A percentile compares a stretch with the other conserved stretches of the same genome.
These are phyloP conservation scores for Glycyrrhiza uralensis DNA, from an alignment of 306 rosid species.

Conservation along the genomic window DNA sequence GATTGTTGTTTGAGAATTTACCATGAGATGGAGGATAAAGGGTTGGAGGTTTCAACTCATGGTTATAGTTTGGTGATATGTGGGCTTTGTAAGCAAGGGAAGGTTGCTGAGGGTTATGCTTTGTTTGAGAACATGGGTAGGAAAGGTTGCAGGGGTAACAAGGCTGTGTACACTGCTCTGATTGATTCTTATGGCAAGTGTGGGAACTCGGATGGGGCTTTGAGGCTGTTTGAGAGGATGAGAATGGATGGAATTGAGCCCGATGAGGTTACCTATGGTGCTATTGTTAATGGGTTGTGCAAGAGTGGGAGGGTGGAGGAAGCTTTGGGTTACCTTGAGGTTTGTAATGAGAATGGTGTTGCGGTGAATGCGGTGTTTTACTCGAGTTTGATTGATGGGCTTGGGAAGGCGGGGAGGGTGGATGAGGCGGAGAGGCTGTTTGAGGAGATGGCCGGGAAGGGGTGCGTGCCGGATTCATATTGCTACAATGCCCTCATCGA, in stretches of 20 bases:
- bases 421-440: conserved; percentile 74
- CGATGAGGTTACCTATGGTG: conserved; percentile 83
- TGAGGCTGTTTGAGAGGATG: conserved; percentile 71
- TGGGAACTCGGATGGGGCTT: conserved; percentile 60
- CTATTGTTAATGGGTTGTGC: conserved; percentile 74
- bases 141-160: conserved; percentile 58
- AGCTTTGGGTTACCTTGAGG: conserved; percentile 56
- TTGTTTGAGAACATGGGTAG: conserved; percentile 60
- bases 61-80: conserved; percentile 64
- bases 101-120: conserved; percentile 57
- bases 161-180: conserved; percentile 68
- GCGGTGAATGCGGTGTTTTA: conserved; percentile 64
- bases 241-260: conserved; percentile 55
- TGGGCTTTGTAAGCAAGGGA: conserved; percentile 68
- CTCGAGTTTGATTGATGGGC: conserved; percentile 77
- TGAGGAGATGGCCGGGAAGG: conserved; percentile 63
- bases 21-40: conserved; percentile 75
- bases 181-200: conserved; percentile 67
- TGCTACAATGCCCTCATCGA: conserved; percentile 76
- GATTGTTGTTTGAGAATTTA: conserved; percentile 71
- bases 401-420: conserved; percentile 82
- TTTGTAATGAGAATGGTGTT: conserved; percentile 50
- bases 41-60: conserved; percentile 59
- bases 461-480: conserved; percentile 66
- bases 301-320: conserved; percentile 79